Base-by-base conservation (phyloP, 495 filamentous ascomycete genomes). In the Hypoxylon crocopeplum region DNA sequence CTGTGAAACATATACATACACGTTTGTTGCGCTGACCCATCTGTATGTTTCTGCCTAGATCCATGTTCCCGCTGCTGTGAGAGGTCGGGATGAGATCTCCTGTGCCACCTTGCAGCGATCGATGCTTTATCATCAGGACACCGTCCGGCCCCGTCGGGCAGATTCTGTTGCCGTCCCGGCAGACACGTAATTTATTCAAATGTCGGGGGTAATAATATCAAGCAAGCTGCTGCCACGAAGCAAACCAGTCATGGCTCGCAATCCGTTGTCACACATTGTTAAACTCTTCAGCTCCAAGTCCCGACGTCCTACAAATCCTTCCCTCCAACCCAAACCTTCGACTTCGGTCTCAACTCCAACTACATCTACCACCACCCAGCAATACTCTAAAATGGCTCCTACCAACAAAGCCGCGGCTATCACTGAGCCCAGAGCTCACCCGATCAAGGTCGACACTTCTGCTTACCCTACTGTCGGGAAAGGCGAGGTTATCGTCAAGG, bases 401-500 rank as follows among this genome's bases (percentile, higher is more conserved):
- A 22, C 27, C 11, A 67, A 67, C 49, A 59, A 57, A 42, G 64
- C 55, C 8, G 64, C 59, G 0, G 15, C 8, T 0, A 38, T 61
- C 27, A 8, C 40, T 38, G 50, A 30, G 22, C 42, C 55, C 12
- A 56, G 37, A 21, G 55, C 56, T 2, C 39, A 50, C 58, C 63
- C 59, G 1, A 15, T 64, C 7, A 41, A 37, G 2, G 29, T 49
- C 20, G 12, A 56, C 7, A 15, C 47, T 0, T 10, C 56, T 0
- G 46, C 62, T 7, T 71, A 67, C 41, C 66, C 66, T 47, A 56
- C 47, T 10, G 44, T 41, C 25, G 44, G 16, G 0, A 8, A 46
- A 5, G 46, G 56, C 21, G 68, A 71, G 39, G 11, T 71, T 7
- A 40, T 76, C 25, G 51, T 77, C 30, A 63, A 67, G 24, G 62